These are phyloP conservation scores for Scleroderma bovista DNA, from an alignment of 768 basidiomycete genomes.

Conservation along the genomic window DNA sequence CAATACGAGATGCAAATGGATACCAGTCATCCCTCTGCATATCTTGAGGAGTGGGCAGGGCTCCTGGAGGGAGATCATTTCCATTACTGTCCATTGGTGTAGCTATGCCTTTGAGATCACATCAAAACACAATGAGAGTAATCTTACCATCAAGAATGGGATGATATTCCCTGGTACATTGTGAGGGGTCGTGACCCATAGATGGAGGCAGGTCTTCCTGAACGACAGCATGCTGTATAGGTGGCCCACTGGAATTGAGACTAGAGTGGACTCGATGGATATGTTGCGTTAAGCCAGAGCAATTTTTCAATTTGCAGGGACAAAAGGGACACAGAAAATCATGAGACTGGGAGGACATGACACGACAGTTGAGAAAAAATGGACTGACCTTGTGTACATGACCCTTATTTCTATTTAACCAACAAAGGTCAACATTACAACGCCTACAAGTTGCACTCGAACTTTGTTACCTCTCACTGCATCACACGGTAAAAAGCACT, in stretches of 20 bases:
- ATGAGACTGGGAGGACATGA: too few species aligned
- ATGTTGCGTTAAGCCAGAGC: not conserved
- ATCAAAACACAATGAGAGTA: not conserved
- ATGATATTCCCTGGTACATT: not conserved
- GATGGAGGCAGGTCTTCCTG: not conserved
- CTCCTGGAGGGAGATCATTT: too few species aligned
- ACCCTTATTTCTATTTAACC: not conserved
- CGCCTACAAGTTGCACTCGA: not conserved
- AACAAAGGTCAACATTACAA: not conserved
- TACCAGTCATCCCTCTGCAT: too few species aligned
- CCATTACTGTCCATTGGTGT: not conserved
- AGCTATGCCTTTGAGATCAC: not conserved
- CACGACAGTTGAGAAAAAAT: not conserved
- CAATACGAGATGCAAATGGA: too few species aligned
- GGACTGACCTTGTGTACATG: not conserved
- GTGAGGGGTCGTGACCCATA: not conserved
- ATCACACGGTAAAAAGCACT: not conserved
- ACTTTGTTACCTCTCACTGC: not conserved
- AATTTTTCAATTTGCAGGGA: not conserved
- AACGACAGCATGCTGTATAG: not conserved
- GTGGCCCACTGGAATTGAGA: not conserved
- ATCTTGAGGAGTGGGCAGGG: too few species aligned
- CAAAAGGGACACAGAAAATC: not conserved
- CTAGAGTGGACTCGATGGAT: not conserved
- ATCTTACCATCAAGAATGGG: not conserved